Evolutionary conservation across 2,329 filamentous ascomycete genomes (phyloP).

Genomic region (Hymenoscyphus fraxineus): DNA sequence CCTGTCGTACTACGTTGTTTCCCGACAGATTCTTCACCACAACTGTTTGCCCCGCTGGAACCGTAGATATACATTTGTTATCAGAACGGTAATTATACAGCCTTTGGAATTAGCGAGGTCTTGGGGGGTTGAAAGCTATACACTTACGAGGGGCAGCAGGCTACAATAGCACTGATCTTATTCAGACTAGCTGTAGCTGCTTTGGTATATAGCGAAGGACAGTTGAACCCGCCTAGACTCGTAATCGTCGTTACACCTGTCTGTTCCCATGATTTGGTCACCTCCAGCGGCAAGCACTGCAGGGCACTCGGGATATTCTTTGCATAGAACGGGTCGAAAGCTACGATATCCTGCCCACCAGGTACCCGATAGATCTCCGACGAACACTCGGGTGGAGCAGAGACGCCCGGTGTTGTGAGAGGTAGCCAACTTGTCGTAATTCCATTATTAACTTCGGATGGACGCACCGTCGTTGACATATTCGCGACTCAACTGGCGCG

Average conservation of each 20-base stretch:
- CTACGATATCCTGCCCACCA: conserved; percentile 9
- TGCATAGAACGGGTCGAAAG: conserved; percentile 16
- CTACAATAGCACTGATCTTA: conserved; percentile 12
- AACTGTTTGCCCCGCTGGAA: conserved; percentile 1
- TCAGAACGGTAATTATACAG: conserved; percentile 12
- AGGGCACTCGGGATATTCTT: conserved; percentile 11
- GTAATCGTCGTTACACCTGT: neutral
- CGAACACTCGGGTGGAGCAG: conserved; percentile 13
- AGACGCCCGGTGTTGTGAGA: conserved; percentile 18
- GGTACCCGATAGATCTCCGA: conserved; percentile 16
- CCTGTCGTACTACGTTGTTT: neutral
- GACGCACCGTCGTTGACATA: conserved; percentile 15
- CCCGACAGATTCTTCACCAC: conserved; percentile 11
- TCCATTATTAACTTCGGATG: conserved; percentile 16
- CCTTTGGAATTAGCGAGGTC: conserved; percentile 10
- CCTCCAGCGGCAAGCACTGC: conserved; percentile 14
- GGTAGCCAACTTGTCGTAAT: conserved; percentile 20
- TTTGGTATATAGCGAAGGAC: conserved; percentile 17
- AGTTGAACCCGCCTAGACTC: conserved; percentile 16
- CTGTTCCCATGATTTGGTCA: conserved; percentile 8
- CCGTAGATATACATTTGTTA: conserved; percentile 15
- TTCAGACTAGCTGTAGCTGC: conserved; percentile 13
- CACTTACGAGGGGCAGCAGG: conserved; percentile 21
- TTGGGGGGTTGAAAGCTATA: neutral
- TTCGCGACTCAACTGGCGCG: conserved; percentile 12